phyloP scores from a whole-genome alignment of 768 basidiomycete species.

The Leccinum ochraceum region DNA sequence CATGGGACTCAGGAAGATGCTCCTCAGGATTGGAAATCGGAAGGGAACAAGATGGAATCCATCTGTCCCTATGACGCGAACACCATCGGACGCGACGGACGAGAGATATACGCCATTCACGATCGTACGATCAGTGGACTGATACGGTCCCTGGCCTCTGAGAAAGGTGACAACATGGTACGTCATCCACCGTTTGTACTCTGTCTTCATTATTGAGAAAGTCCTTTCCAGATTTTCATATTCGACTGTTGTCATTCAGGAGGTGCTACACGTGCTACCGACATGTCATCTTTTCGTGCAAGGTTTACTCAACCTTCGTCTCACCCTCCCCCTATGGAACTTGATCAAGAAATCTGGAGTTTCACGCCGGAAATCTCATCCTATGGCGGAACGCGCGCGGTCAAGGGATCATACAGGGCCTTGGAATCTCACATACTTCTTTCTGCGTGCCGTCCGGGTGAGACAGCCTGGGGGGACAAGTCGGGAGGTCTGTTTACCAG shows the following conservation, averaged over 20 bases:
- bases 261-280: conserved; percentile 11
- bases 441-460: conserved; percentile 23
- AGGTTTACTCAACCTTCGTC: conserved; percentile 13
- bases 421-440: conserved; percentile 24
- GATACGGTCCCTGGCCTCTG: conserved; percentile 17
- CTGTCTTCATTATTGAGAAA: neutral
- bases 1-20: conserved; percentile 13
- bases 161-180: conserved; percentile 24
- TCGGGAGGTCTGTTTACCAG: conserved; percentile 22
- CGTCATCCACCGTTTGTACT: neutral
- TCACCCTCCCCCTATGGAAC: conserved; percentile 14
- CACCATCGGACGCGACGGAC: conserved; percentile 10
- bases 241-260: conserved; percentile 26
- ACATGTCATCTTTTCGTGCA: neutral
- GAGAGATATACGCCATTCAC: conserved; percentile 11
- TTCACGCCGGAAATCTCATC: neutral
- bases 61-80: conserved; percentile 16
- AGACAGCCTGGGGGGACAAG: conserved; percentile 14
- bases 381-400: conserved; percentile 9
- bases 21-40: conserved; percentile 20
- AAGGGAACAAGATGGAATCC: conserved; percentile 13
- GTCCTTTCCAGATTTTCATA: conserved; percentile 10
- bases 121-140: conserved; percentile 18
- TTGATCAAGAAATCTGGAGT: conserved; percentile 12
- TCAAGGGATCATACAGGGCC: conserved; percentile 14